Conservation (phyloP, 1,284 basidiomycete genomes). For the Abortiporus biennis region DNA sequence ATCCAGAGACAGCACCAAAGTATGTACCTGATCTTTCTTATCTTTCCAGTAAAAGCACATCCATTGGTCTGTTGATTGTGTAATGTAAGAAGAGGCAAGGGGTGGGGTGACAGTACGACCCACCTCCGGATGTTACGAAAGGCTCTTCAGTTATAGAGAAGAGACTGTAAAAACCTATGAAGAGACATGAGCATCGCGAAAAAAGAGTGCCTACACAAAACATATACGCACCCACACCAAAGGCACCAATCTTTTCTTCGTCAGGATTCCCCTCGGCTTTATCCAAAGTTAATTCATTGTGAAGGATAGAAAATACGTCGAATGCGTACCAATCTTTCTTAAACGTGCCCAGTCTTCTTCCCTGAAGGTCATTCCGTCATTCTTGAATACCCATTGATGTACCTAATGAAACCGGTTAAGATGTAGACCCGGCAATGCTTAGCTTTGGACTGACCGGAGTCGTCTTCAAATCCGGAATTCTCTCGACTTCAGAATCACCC, state of each 20-base stretch:
- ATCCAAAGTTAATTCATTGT: background rate
- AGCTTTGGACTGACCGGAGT: conserved; percentile 37
- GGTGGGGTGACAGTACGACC: conserved; percentile 5
- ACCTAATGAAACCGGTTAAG: conserved; percentile 41
- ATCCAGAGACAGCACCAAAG: too few species aligned
- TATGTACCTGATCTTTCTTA: conserved; percentile 82
- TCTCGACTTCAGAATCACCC: background rate
- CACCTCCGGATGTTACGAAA: conserved; percentile 84
- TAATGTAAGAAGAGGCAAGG: background rate
- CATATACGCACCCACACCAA: conserved; percentile 63
- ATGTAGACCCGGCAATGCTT: background rate
- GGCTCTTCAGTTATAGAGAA: conserved; percentile 91
- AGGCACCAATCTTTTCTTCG: conserved; percentile 82
- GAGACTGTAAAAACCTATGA: conserved; percentile 69
- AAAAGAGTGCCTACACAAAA: background rate
- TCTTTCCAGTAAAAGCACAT: conserved; percentile 99
- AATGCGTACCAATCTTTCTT: conserved; percentile 73
- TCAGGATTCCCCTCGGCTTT: conserved; percentile 81
- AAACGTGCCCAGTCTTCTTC: conserved; percentile 85
- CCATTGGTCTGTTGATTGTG: conserved; percentile 57
- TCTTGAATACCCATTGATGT: conserved; percentile 76
- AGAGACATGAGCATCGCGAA: background rate
- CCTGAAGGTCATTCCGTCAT: conserved; percentile 80
- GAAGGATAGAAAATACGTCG: background rate
- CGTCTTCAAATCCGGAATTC: conserved; percentile 60